A percentile compares a stretch with the other conserved stretches of the same genome.
Conservation (phyloP, 345 rosid species). For the Conringia planisiliqua region DNA sequence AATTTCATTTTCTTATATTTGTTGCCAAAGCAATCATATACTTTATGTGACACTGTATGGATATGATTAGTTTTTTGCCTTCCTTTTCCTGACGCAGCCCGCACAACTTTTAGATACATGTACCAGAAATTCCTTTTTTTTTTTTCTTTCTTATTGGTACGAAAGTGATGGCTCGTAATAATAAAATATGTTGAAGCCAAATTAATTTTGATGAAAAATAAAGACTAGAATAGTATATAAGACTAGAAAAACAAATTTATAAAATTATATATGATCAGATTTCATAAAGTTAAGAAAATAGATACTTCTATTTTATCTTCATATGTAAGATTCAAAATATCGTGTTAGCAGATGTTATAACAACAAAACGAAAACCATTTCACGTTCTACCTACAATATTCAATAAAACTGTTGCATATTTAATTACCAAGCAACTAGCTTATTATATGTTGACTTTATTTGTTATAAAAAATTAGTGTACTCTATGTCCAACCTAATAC, state of each 20-base stretch:
- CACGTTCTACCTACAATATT: neutral
- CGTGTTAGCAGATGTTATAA: neutral
- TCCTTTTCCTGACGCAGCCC: neutral
- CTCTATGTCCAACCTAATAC: neutral
- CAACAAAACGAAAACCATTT: neutral
- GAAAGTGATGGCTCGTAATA: conserved; percentile 3
- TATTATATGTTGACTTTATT: neutral
- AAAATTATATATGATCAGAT: no score
- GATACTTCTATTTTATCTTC: no score
- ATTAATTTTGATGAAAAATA: neutral
- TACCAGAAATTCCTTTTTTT: conserved; percentile 3
- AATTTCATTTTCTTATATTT: neutral
- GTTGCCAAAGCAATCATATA: neutral
- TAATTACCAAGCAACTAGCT: no score
- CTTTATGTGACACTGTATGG: neutral
- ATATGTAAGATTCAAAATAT: neutral
- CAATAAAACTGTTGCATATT: neutral
- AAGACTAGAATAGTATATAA: no score
- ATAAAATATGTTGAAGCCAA: neutral
- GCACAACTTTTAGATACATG: conserved; percentile 14
- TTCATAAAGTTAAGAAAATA: no score
- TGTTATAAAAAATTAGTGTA: no score
- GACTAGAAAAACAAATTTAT: no score
- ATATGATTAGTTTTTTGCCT: neutral
- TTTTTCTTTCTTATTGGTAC: neutral